phyloP scores from a whole-genome alignment of 2,329 filamentous ascomycete species.

The Emmonsiellopsis sp. region DNA sequence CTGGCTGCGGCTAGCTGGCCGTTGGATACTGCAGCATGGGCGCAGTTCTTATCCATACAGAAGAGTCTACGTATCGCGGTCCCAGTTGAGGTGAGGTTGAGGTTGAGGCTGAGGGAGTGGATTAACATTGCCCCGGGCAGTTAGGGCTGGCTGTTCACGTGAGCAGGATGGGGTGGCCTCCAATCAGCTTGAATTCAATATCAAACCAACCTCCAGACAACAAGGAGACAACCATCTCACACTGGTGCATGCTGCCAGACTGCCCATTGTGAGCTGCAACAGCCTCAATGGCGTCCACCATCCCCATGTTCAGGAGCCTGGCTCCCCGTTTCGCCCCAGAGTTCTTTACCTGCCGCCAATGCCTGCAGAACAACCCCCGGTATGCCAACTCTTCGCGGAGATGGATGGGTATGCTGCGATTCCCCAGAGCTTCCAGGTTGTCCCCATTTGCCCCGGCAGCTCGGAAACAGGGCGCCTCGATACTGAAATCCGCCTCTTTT shows the following conservation, averaged over 20 bases:
- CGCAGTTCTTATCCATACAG: neutral
- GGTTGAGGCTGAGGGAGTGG: too few species aligned
- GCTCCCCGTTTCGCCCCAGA: slow-evolving; percentile 28
- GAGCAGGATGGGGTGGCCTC: neutral
- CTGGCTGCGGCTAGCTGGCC: neutral
- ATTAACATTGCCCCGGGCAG: neutral
- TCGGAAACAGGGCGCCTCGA: slow-evolving; percentile 3
- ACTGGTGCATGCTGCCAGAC: neutral
- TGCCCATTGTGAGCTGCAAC: slow-evolving; percentile 14
- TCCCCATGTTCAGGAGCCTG: slow-evolving; percentile 24
- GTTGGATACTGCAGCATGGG: neutral
- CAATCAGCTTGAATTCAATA: neutral
- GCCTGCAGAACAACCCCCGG: slow-evolving; percentile 23
- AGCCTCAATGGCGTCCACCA: slow-evolving; percentile 24
- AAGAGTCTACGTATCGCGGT: neutral
- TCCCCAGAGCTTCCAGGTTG: slow-evolving; percentile 16
- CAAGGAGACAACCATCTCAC: neutral
- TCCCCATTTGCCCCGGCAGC: slow-evolving; percentile 18
- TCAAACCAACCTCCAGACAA: neutral
- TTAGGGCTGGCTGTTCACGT: neutral
- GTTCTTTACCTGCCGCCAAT: slow-evolving; percentile 35
- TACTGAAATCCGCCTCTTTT: slow-evolving; percentile 5
- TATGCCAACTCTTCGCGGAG: slow-evolving; percentile 21
- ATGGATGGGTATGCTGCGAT: slow-evolving; percentile 21
- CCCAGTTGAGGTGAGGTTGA: too few species aligned